Conservation (phyloP, 1,139 yeast genomes). For the Diutina neorugosa region DNA sequence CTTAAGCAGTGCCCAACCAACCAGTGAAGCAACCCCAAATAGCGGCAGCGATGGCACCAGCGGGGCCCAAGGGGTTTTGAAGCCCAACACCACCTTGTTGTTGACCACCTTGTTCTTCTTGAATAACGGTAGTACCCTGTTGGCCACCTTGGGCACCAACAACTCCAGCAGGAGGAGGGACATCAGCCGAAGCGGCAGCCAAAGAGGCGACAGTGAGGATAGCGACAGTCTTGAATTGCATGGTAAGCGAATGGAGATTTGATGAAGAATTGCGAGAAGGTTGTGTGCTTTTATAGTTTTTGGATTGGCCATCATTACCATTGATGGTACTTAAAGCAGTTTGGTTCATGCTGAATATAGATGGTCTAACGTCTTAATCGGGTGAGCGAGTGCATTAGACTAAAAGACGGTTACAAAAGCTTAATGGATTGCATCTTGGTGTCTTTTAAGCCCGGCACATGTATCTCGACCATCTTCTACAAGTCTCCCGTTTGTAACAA, state of each 20-base stretch:
- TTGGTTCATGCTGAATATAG: too few relatives aligned
- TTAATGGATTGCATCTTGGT: too few relatives aligned
- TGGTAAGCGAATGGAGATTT: not conserved
- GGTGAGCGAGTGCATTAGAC: too few relatives aligned
- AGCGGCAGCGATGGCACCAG: slow-evolving; percentile 3
- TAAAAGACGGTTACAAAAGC: too few relatives aligned
- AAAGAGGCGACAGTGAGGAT: not conserved
- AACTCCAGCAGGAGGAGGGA: not conserved
- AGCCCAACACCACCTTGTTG: not conserved
- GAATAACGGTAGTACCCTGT: not conserved
- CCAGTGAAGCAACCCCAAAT: slow-evolving; percentile 2
- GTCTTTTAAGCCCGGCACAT: too few relatives aligned
- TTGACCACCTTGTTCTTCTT: not conserved
- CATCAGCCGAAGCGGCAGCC: not conserved
- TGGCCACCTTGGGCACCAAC: too few relatives aligned
- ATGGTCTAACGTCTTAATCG: too few relatives aligned
- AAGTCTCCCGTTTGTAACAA: too few relatives aligned
- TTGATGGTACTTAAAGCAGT: too few relatives aligned
- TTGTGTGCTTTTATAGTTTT: too few relatives aligned
- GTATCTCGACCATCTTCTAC: too few relatives aligned
- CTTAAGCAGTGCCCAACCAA: not conserved
- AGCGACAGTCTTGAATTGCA: slow-evolving; percentile 3
- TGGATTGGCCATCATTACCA: too few relatives aligned
- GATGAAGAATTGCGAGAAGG: not conserved
- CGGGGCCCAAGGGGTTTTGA: slow-evolving; percentile 1